Evolutionary conservation across 78 protist genomes (phyloP).

Genomic region (slime mould (Dictyostelium discoideum)): dicty_2.7 NC_007089.4:3764001-3764500

Average conservation of each 20-base stretch:
- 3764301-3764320: slow-evolving; percentile 44
- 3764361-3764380: not conserved
- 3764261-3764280: slow-evolving; percentile 27
- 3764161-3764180: slow-evolving; percentile 23
- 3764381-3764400: slow-evolving; percentile 14
- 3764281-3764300: slow-evolving; percentile 31
- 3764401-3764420: not conserved
- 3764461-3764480: not conserved
- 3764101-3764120: slow-evolving; percentile 40
- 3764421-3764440: slow-evolving; percentile 27
- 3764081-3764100: slow-evolving; percentile 33
- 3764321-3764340: slow-evolving; percentile 39
- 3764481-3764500: not conserved
- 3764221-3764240: slow-evolving; percentile 1
- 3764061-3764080: slow-evolving; percentile 21
- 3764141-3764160: not conserved
- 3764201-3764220: slow-evolving; percentile 6
- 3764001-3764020: slow-evolving; percentile 58
- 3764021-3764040: slow-evolving; percentile 50
- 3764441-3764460: slow-evolving; percentile 12
- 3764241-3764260: not conserved
- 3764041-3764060: slow-evolving; percentile 1
- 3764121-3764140: slow-evolving; percentile 31
- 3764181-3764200: not conserved
- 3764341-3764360: slow-evolving; percentile 19